Evolutionary conservation across 305 asterid genomes (phyloP).

Genomic region (Fraxinus velutina): DNA sequence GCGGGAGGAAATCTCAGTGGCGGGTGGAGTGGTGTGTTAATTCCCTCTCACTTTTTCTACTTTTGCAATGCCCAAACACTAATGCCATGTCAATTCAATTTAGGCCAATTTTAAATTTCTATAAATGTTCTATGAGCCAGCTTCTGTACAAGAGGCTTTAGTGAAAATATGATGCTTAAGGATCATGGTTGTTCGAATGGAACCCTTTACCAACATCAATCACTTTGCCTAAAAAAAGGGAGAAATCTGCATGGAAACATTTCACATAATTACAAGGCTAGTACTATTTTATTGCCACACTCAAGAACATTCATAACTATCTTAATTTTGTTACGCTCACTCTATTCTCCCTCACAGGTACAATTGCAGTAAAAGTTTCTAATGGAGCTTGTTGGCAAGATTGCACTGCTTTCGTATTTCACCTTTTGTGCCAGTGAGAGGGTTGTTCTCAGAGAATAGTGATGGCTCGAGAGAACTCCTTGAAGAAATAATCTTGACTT

Average conservation of each 20-base stretch:
- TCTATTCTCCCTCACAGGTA: background rate
- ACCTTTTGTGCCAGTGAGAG: constrained; percentile 83
- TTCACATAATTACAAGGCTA: background rate
- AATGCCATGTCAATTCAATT: too few relatives aligned
- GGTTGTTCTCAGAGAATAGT: constrained; percentile 79
- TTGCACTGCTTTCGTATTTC: constrained; percentile 85
- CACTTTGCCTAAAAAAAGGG: background rate
- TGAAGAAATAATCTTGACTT: constrained; percentile 71
- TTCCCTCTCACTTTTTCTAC: too few relatives aligned
- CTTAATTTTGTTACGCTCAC: constrained; percentile 25
- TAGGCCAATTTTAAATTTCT: too few relatives aligned
- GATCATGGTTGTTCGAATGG: background rate
- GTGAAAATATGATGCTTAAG: background rate
- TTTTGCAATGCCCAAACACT: too few relatives aligned
- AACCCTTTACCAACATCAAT: background rate
- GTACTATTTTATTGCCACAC: background rate
- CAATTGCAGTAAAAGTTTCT: background rate
- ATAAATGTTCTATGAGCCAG: too few relatives aligned
- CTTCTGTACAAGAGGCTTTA: too few relatives aligned
- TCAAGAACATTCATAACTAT: constrained; percentile 6
- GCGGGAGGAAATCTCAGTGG: too few relatives aligned
- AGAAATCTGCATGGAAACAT: background rate
- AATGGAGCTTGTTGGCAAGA: constrained; percentile 75
- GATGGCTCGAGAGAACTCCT: constrained; percentile 66
- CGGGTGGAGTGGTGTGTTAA: too few relatives aligned